These are phyloP conservation scores for Pythium monospermum DNA, from an alignment of 352 stramenopile genomes.

Conservation along the genomic window DNA sequence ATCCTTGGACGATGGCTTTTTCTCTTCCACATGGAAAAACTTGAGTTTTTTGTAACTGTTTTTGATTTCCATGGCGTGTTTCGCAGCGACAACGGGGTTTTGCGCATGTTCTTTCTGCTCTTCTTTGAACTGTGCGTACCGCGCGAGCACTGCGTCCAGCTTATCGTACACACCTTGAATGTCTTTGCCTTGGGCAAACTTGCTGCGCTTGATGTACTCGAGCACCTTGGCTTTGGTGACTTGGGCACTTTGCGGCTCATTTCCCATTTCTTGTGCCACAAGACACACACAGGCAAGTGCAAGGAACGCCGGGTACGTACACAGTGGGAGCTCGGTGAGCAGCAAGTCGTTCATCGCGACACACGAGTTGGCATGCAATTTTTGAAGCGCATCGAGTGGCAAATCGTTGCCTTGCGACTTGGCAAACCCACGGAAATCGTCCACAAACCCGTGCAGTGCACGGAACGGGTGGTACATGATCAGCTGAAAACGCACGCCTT, in stretches of 20 bases:
- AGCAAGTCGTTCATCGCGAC: conserved; percentile 76
- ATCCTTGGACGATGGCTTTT: conserved; percentile 59
- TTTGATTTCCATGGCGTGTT: conserved; percentile 66
- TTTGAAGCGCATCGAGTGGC: conserved; percentile 59
- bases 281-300: conserved; percentile 57
- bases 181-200: conserved; percentile 55
- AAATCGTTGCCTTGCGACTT: conserved; percentile 67
- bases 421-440: conserved; percentile 69
- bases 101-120: conserved; percentile 28
- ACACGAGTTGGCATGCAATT: conserved; percentile 68
- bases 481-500: conserved; percentile 85
- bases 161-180: conserved; percentile 29
- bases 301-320: conserved; percentile 61
- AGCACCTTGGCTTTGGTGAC: conserved; percentile 36
- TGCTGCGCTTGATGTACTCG: conserved; percentile 66
- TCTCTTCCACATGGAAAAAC: conserved; percentile 62
- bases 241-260: conserved; percentile 13
- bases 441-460: conserved; percentile 72
- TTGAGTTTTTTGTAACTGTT: conserved; percentile 88
- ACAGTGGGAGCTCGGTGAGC: conserved; percentile 63
- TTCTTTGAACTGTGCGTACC: conserved; percentile 32
- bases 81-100: conserved; percentile 29
- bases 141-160: conserved; percentile 32
- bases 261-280: conserved; percentile 50
- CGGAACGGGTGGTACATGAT: conserved; percentile 89